These are phyloP conservation scores for Luzula sylvatica DNA, from an alignment of 176 grass and related monocot species.

Conservation along the genomic window DNA sequence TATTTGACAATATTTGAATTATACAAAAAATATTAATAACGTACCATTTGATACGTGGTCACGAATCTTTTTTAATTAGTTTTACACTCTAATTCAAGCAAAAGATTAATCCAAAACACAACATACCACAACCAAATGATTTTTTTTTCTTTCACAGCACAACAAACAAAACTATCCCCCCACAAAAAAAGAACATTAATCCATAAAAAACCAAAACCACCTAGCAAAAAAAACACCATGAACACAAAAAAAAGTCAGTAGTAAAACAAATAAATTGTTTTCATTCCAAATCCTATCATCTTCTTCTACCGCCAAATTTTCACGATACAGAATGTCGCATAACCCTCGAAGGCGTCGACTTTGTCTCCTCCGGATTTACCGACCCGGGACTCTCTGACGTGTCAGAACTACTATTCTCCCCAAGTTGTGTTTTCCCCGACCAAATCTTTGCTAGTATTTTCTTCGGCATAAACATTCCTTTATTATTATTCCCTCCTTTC, in stretches of 20 bases:
- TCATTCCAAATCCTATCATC: constrained; percentile 5
- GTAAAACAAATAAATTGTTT: neutral
- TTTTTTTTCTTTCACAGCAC: neutral
- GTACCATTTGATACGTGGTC: too few relatives aligned
- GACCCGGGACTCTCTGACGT: constrained; percentile 77
- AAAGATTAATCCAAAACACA: too few relatives aligned
- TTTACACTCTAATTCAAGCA: too few relatives aligned
- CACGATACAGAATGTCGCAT: constrained; percentile 44
- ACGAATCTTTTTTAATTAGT: too few relatives aligned
- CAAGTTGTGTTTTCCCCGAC: constrained; percentile 51
- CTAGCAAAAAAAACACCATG: constrained; percentile 7
- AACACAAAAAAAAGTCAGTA: too few relatives aligned
- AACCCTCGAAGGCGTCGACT: constrained; percentile 52
- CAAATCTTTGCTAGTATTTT: constrained; percentile 91
- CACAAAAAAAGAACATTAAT: constrained; percentile 2
- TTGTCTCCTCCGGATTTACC: constrained; percentile 47
- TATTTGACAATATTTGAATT: too few relatives aligned
- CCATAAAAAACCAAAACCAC: constrained; percentile 1
- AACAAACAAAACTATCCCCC: constrained; percentile 20
- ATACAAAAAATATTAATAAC: too few relatives aligned
- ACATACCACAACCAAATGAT: constrained; percentile 13
- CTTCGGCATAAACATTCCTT: constrained; percentile 58
- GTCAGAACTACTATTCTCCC: constrained; percentile 75
- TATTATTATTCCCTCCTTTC: neutral
- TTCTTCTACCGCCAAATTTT: constrained; percentile 21